Base-by-base conservation (phyloP, 495 filamentous ascomycete species). In the Neurospora sp. region DNA sequence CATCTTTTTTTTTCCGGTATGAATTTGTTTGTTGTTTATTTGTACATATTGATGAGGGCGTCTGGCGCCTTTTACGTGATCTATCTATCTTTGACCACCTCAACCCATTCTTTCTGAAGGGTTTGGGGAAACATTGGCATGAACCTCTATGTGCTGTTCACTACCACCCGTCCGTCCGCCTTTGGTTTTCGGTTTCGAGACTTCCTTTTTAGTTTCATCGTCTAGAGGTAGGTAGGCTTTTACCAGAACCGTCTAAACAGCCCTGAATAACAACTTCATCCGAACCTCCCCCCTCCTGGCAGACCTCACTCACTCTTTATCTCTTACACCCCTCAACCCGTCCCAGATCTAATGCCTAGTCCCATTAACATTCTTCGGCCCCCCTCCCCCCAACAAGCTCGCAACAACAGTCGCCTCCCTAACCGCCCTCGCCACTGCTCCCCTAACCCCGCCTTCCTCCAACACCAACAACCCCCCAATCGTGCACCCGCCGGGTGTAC, bases 401-500 rank as follows among this genome's bases (percentile, higher is more conserved):
- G 93, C 93, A 70, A 92, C 90, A 18, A 91, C 87, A 7, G 93
- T 91, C 42, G 92, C 91, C 80, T 94, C 91, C 74, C 92, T 84
- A n/a, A 95, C 88, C 10, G 92, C 89, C 78, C 88, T 88, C 12
- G 91, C 86, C 35, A 94, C 86, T 8, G 88, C 89, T 0, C 89
- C 89, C 73, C 92, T 86, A 39, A 94, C 89, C 2, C 87, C 84
- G 3, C 91, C 91, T 75, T 95, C 93, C 80, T 95, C 92, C 14
- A 95, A 80, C 40, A 93, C 91, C 72, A 93, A 75, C 75, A 94
- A 76, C 4, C 93, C 92, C 2, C 89, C 90, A 76, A 94, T 94
- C 14, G 91, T 94, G 78, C 92, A 94, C 3, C 92, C 92, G 6
- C 92, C 92, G 0, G 92, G 92, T 8, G 93, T 94, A 71, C 84